Evolutionary conservation across 192 early-diverging fungal genomes (phyloP).

Genomic region (Backusella sp.): DNA sequence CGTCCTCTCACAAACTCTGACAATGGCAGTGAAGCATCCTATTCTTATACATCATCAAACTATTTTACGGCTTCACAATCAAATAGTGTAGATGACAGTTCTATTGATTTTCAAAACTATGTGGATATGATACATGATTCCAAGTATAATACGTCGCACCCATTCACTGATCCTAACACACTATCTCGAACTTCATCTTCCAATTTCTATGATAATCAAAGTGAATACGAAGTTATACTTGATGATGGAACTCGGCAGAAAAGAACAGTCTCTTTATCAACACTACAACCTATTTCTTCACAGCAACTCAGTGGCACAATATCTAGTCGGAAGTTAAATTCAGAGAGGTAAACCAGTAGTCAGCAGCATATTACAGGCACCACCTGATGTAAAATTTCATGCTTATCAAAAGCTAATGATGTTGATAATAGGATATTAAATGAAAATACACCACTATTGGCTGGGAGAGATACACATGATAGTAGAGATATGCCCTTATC

Average conservation of each 20-base stretch:
- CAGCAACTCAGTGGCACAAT: neutral
- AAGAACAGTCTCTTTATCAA: constrained; percentile 34
- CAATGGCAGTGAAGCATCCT: neutral
- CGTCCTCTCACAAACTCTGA: neutral
- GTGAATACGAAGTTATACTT: neutral
- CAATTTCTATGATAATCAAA: neutral
- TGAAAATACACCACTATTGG: constrained; percentile 3
- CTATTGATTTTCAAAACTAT: neutral
- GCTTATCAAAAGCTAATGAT: neutral
- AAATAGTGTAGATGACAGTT: neutral
- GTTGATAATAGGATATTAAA: neutral
- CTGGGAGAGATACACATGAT: neutral
- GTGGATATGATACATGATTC: neutral
- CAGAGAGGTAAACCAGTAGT: neutral
- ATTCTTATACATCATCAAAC: neutral
- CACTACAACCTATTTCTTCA: neutral
- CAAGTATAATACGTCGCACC: neutral
- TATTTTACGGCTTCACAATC: neutral
- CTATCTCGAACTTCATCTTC: neutral
- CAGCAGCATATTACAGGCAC: neutral
- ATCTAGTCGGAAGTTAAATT: neutral
- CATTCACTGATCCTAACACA: neutral
- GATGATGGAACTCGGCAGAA: constrained; percentile 29
- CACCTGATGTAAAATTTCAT: neutral
- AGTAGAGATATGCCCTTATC: neutral